Evolutionary conservation across 2,329 filamentous ascomycete genomes (phyloP).

Genomic region (Penicillium frequentans): DNA sequence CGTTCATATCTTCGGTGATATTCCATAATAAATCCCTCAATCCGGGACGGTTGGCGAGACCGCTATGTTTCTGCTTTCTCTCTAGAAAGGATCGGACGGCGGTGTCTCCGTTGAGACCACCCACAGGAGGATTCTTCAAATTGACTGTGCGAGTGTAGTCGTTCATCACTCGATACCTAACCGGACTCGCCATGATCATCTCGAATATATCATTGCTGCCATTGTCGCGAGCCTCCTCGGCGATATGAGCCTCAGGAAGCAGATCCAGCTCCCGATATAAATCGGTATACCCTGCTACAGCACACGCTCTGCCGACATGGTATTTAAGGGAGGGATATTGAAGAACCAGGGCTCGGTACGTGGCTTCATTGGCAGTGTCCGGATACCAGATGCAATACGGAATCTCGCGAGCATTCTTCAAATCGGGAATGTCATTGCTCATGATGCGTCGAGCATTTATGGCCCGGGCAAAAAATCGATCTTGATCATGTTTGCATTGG

Average conservation of each 20-base stretch:
- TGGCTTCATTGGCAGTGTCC: not conserved
- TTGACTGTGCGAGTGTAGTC: slow-evolving; percentile 1
- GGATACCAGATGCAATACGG: slow-evolving; percentile 1
- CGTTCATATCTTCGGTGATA: not conserved
- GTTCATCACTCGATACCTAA: not conserved
- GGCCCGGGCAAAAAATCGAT: not conserved
- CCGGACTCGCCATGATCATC: not conserved
- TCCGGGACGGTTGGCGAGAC: not conserved
- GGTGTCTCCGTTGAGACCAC: not conserved
- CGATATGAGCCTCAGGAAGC: not conserved
- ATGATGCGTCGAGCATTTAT: not conserved
- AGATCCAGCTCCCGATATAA: not conserved
- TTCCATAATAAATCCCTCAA: not conserved
- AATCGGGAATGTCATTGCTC: not conserved
- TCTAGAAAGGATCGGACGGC: not conserved
- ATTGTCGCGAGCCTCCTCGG: not conserved
- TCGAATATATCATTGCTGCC: not conserved
- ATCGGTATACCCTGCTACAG: not conserved
- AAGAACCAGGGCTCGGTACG: not conserved
- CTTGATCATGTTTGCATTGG: not conserved
- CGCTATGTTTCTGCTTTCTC: not conserved
- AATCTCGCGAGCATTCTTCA: not conserved
- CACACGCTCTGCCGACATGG: not conserved
- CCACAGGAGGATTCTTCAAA: not conserved
- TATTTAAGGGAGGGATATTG: not conserved